Evolutionary conservation across 108 stramenopile species (phyloP), one percentile per base, ranked within the genome.

Genomic region (Fragilaria crotonensis): DNA sequence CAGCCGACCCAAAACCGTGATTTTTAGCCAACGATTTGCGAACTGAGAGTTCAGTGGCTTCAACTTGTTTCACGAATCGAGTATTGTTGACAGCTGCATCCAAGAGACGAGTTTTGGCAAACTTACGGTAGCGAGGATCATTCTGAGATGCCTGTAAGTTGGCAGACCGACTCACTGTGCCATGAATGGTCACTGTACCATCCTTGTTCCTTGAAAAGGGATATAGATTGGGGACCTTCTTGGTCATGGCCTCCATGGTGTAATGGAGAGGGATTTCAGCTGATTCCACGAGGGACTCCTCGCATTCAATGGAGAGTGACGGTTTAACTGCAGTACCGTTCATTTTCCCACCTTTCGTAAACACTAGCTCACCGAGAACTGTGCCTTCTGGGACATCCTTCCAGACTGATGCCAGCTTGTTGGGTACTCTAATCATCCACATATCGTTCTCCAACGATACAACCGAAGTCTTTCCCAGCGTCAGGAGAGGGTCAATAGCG

Each of bases 161-260:
- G 4, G 78, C 84, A 30, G 85, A 84, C 28, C 86, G 73, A 33
- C 77, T 76, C 21, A 92, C 73, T 26, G 58, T 73, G 5, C 85
- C 90, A n/a, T 84, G 80, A 26, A 92, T 57, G 51, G 69, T 57
- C n/a, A 92, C 71, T 0, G 76, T 72, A 4, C 86, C 80, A 29
- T 83, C 85, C 27, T 72, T 50, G 31, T 74, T 59, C 7, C 90
- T 68, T 0, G 80, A 78, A 52, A 89, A 92, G 3, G 90, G 90
- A 66, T 92, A 85, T 21, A 89, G 36, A 14, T 59, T 67, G 9
- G 87, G 80, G 3, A 85, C 68, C 51, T 83, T 88, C 46, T 86
- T 88, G 23, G 90, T 84, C 81, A 92, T 81, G 63, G 86, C 87
- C 63, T 86, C 78, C 22, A 92, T 63, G 17, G 83, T 85, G 66